phyloP scores from a whole-genome alignment of 805 yeast species.

The Lachancea sp. region DNA sequence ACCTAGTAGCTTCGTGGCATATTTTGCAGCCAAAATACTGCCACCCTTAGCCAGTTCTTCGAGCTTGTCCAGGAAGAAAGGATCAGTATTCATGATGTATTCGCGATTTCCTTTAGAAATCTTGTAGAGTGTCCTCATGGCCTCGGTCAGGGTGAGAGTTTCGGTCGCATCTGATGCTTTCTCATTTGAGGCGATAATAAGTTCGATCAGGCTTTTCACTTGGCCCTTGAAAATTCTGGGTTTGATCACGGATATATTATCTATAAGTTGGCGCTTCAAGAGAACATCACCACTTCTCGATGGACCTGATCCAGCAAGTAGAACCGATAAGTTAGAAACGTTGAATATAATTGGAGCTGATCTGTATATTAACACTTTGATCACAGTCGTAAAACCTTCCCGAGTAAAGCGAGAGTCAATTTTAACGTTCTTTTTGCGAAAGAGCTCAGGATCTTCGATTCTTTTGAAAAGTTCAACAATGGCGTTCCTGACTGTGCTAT shows the following conservation, averaged over 20 bases:
- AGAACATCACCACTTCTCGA: conserved; percentile 31
- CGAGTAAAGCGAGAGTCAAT: conserved; percentile 35
- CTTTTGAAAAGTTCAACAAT: conserved; percentile 56
- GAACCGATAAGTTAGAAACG: conserved; percentile 51
- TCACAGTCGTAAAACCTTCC: conserved; percentile 44
- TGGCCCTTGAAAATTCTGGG: conserved; percentile 65
- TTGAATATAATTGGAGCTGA: conserved; percentile 57
- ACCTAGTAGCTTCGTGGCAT: conserved; percentile 53
- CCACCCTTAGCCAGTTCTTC: conserved; percentile 45
- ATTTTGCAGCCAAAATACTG: conserved; percentile 54
- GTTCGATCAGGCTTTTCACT: conserved; percentile 41
- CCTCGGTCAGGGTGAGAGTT: conserved; percentile 29
- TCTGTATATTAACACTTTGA: conserved; percentile 56
- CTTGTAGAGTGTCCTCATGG: conserved; percentile 55
- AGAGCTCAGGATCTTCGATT: conserved; percentile 45
- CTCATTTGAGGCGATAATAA: conserved; percentile 23
- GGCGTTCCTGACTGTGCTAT: conserved; percentile 51
- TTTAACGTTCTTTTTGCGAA: conserved; percentile 33
- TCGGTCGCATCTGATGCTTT: conserved; percentile 16
- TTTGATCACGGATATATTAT: conserved; percentile 48
- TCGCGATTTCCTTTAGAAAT: conserved; percentile 48
- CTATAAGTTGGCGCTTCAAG: conserved; percentile 45
- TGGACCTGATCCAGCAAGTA: conserved; percentile 34
- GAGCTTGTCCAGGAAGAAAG: conserved; percentile 40
- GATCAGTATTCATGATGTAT: conserved; percentile 38